Percentiles rank a stretch among this genome's conserved stretches.
phyloP scores from a whole-genome alignment of 345 rosid genomes.

The Schrenkiella parvula region DNA sequence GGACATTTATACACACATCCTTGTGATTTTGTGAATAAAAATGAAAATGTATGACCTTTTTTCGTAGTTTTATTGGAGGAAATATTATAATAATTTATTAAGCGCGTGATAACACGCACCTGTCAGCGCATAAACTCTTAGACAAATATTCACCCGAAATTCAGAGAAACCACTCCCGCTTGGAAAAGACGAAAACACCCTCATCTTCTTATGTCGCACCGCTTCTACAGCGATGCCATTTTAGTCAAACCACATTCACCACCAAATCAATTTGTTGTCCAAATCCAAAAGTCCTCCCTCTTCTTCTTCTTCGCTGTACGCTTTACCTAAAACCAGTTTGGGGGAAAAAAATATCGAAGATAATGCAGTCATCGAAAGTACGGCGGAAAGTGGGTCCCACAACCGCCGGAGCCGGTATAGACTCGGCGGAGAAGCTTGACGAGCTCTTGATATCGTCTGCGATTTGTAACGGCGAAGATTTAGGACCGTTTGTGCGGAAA shows the following conservation, averaged over 20 bases:
- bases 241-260: constrained; percentile 30
- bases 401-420: constrained; percentile 45
- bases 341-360: not conserved
- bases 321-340: not conserved
- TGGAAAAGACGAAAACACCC: constrained; percentile 23
- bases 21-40: not conserved
- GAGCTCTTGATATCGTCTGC: constrained; percentile 82
- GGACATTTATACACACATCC: not conserved
- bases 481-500: constrained; percentile 86
- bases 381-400: constrained; percentile 74
- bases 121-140: not conserved
- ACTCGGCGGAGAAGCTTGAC: constrained; percentile 80
- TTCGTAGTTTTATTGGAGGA: no score
- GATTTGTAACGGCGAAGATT: constrained; percentile 89
- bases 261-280: constrained; percentile 16
- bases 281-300: constrained; percentile 6
- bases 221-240: constrained; percentile 27
- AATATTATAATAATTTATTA: no score
- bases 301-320: constrained; percentile 25
- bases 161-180: constrained; percentile 21
- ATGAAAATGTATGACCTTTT: not conserved
- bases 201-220: constrained; percentile 18
- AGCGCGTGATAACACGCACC: constrained; percentile 14
- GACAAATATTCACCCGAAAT: constrained; percentile 24
- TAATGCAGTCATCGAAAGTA: constrained; percentile 60